Evolutionary conservation across 2,329 filamentous ascomycete genomes (phyloP).

Genomic region (Periconia macrospinosa): DNA sequence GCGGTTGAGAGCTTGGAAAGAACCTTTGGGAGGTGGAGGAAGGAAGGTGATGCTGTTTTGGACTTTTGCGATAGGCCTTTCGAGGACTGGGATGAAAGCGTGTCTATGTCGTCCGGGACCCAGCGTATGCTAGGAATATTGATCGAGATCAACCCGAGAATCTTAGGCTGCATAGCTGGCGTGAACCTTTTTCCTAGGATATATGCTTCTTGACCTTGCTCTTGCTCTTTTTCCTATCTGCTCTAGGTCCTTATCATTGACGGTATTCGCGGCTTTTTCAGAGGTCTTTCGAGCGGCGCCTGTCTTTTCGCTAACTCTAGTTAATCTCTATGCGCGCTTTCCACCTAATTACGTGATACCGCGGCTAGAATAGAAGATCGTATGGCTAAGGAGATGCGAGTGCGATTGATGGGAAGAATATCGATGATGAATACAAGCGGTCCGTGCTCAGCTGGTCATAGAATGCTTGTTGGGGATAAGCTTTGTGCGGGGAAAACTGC

Average conservation of each 20-base stretch:
- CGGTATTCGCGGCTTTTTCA: too few species aligned
- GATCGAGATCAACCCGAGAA: neutral
- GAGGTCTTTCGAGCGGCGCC: too few species aligned
- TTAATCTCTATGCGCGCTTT: too few species aligned
- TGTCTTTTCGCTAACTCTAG: too few species aligned
- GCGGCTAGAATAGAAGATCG: neutral
- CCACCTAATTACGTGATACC: too few species aligned
- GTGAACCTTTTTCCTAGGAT: neutral
- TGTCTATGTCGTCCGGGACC: slow-evolving; percentile 28
- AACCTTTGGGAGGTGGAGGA: neutral
- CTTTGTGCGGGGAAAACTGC: slow-evolving; percentile 1
- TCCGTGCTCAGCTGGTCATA: neutral
- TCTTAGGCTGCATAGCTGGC: neutral
- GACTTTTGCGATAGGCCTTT: neutral
- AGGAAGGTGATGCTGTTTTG: neutral
- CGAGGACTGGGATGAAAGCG: neutral
- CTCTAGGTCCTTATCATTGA: too few species aligned
- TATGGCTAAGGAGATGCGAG: too few species aligned
- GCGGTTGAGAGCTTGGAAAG: slow-evolving; percentile 4
- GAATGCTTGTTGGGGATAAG: slow-evolving; percentile 11
- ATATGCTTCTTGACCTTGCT: neutral
- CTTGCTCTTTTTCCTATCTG: too few species aligned
- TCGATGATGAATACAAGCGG: slow-evolving; percentile 3
- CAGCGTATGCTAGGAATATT: slow-evolving; percentile 26
- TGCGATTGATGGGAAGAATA: too few species aligned